Conservation (phyloP, 768 basidiomycete species). For the Psilocybe azurescens region DNA sequence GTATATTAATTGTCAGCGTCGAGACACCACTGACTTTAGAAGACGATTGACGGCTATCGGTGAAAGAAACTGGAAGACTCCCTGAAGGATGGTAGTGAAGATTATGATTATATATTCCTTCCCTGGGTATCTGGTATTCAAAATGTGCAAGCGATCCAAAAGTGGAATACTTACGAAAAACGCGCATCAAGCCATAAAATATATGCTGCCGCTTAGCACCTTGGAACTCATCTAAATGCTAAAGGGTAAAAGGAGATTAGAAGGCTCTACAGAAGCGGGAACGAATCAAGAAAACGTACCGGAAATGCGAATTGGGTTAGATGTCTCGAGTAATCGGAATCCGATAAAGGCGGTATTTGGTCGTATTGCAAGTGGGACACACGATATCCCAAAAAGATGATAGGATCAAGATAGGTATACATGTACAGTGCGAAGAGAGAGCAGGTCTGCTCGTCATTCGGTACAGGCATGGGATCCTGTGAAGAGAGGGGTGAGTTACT, state of each 20-base stretch:
- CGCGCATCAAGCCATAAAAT: constrained; percentile 36
- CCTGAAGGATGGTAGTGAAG: constrained; percentile 1
- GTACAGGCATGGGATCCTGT: constrained; percentile 35
- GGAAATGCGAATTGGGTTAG: constrained; percentile 17
- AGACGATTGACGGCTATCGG: constrained; percentile 15
- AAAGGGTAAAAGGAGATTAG: neutral
- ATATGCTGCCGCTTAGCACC: constrained; percentile 13
- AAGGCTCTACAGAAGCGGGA: constrained; percentile 15
- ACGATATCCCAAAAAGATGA: constrained; percentile 50
- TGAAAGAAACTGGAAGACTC: neutral
- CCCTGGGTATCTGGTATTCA: neutral
- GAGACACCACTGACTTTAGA: neutral
- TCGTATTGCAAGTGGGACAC: constrained; percentile 51
- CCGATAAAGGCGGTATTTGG: constrained; percentile 63
- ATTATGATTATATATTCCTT: constrained; percentile 29
- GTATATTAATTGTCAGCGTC: neutral
- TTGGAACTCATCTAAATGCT: constrained; percentile 15
- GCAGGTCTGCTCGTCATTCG: constrained; percentile 58
- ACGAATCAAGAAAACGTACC: constrained; percentile 1
- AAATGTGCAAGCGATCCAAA: too few relatives aligned
- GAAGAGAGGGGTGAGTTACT: neutral
- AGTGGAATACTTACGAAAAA: constrained; percentile 27
- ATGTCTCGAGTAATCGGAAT: constrained; percentile 50
- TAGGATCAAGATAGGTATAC: constrained; percentile 61
- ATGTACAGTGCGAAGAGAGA: constrained; percentile 46